Evolutionary conservation across 176 grass and related monocot species (phyloP).

Genomic region (Avena eriantha): DNA sequence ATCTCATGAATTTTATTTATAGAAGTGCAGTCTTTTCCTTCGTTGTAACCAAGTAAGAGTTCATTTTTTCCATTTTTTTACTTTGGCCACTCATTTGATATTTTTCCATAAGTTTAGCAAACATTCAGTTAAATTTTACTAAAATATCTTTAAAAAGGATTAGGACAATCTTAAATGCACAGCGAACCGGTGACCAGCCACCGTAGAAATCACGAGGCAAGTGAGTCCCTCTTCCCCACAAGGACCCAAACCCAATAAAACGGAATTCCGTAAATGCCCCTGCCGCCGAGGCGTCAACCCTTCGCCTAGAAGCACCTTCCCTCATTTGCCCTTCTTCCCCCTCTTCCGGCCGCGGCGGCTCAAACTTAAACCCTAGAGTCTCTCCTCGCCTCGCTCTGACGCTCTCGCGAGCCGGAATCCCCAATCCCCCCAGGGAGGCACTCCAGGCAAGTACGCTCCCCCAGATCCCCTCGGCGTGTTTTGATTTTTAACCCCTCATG

Average conservation of each 20-base stretch:
- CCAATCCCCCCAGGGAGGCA: constrained; percentile 30
- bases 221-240: neutral
- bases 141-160: neutral
- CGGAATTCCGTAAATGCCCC: constrained; percentile 28
- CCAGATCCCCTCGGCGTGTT: constrained; percentile 21
- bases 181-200: neutral
- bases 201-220: constrained; percentile 11
- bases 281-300: constrained; percentile 1
- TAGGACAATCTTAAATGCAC: neutral
- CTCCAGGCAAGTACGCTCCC: constrained; percentile 29
- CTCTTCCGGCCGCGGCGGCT: constrained; percentile 33
- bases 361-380: constrained; percentile 57
- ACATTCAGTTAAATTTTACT: neutral
- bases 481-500: neutral
- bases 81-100: neutral
- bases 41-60: neutral
- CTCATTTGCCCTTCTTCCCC: neutral
- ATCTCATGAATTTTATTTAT: neutral
- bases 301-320: constrained; percentile 28
- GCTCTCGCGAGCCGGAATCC: constrained; percentile 26
- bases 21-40: neutral
- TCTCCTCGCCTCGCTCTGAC: neutral
- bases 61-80: neutral
- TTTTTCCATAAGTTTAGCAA: neutral
- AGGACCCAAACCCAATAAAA: neutral